Percentiles rank a stretch among this genome's conserved stretches.
phyloP scores from a whole-genome alignment of 2,329 filamentous ascomycete species.

The Botryotinia globosa region DNA sequence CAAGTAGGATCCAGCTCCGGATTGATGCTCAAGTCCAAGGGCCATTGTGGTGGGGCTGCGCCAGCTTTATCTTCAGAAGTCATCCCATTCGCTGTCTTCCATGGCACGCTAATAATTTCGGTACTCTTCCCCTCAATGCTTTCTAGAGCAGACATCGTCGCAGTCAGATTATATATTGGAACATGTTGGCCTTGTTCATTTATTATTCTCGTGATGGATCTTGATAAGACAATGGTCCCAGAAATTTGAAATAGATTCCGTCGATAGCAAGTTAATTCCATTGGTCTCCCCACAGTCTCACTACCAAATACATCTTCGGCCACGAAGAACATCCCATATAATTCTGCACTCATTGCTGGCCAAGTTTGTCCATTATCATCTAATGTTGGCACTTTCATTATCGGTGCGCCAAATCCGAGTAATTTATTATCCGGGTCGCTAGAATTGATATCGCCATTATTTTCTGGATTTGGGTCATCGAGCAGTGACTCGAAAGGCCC shows the following conservation, averaged over 20 bases:
- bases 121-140: conserved; percentile 89
- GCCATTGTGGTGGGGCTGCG: conserved; percentile 53
- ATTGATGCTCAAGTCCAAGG: conserved; percentile 54
- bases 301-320: conserved; percentile 72
- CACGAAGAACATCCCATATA: conserved; percentile 83
- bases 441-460: conserved; percentile 24
- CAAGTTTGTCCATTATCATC: conserved; percentile 65
- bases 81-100: conserved; percentile 61
- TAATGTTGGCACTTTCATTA: conserved; percentile 58
- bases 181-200: conserved; percentile 77
- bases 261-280: conserved; percentile 91
- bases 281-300: conserved; percentile 51
- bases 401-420: conserved; percentile 67
- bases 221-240: conserved; percentile 77
- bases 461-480: conserved; percentile 30
- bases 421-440: conserved; percentile 64
- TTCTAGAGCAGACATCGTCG: conserved; percentile 81
- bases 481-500: conserved; percentile 44
- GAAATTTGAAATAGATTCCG: conserved; percentile 95
- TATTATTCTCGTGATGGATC: conserved; percentile 65
- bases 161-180: conserved; percentile 73
- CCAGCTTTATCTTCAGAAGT: conserved; percentile 42
- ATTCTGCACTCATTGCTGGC: conserved; percentile 67
- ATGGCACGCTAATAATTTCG: conserved; percentile 94
- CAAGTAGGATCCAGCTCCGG: conserved; percentile 75